Conservation (phyloP, 495 filamentous ascomycete species). For the Jackrogersella minutella region DNA sequence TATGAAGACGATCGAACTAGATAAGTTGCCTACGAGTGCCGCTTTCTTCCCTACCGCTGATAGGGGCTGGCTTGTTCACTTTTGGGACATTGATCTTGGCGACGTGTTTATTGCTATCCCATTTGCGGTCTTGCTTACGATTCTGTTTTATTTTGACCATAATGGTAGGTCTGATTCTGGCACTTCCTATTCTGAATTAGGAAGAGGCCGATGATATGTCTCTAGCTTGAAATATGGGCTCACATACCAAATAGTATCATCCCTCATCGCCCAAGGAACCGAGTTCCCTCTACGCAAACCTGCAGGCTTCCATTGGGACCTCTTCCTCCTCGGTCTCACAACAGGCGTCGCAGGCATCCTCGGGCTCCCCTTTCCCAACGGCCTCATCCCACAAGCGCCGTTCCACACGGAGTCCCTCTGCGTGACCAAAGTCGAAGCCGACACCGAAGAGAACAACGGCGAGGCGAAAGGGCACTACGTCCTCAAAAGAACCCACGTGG, state of each 20-base stretch:
- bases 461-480: constrained; percentile 57
- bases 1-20: constrained; percentile 70
- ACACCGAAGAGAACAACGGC: constrained; percentile 65
- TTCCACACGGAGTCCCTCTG: constrained; percentile 90
- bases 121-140: constrained; percentile 84
- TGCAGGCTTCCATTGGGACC: constrained; percentile 94
- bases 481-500: constrained; percentile 73
- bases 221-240: background rate
- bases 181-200: background rate
- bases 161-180: constrained; percentile 63
- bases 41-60: constrained; percentile 85
- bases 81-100: constrained; percentile 80
- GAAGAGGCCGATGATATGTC: background rate
- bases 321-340: constrained; percentile 90
- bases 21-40: constrained; percentile 72
- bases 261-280: constrained; percentile 89
- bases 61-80: constrained; percentile 82
- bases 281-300: constrained; percentile 93
- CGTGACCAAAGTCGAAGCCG: constrained; percentile 70
- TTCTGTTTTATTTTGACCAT: constrained; percentile 94
- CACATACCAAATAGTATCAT: constrained; percentile 65
- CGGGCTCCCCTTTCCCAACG: constrained; percentile 91
- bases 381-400: constrained; percentile 90
- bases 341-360: constrained; percentile 84
- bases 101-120: constrained; percentile 90